These are phyloP conservation scores for Coemansia asiatica DNA, from an alignment of 192 early-diverging fungal genomes.

Conservation along the genomic window DNA sequence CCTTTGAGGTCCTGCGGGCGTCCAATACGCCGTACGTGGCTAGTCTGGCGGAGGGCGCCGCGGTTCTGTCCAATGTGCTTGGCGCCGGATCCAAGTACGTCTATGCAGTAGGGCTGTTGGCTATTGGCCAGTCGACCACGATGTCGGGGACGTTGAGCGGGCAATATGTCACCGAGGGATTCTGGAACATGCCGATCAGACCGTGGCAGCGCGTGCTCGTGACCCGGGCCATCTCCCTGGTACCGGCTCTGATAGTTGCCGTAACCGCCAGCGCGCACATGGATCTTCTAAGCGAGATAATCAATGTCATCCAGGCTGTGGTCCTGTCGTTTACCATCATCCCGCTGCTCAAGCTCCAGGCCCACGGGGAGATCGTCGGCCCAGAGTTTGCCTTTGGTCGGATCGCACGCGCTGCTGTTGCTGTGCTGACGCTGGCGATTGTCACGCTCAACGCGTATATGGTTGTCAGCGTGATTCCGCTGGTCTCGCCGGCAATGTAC, in stretches of 20 bases:
- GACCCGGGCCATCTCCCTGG: slow-evolving; percentile 62
- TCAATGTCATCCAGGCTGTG: slow-evolving; percentile 70
- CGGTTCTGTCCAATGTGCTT: slow-evolving; percentile 60
- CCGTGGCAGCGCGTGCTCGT: slow-evolving; percentile 70
- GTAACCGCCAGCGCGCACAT: slow-evolving; percentile 59
- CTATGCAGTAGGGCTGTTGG: slow-evolving; percentile 80
- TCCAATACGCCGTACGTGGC: slow-evolving; percentile 37
- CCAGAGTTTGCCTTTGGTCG: slow-evolving; percentile 49
- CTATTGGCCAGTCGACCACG: slow-evolving; percentile 81
- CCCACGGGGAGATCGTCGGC: slow-evolving; percentile 57
- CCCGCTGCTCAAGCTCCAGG: slow-evolving; percentile 65
- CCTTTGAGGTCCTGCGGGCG: slow-evolving; percentile 59
- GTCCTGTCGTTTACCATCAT: slow-evolving; percentile 67
- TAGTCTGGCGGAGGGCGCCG: slow-evolving; percentile 53
- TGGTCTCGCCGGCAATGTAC: slow-evolving; percentile 40
- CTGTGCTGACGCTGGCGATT: slow-evolving; percentile 34
- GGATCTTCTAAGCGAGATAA: slow-evolving; percentile 68
- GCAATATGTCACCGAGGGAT: slow-evolving; percentile 88
- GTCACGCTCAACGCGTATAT: slow-evolving; percentile 50
- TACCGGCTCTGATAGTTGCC: slow-evolving; percentile 66
- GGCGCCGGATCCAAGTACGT: slow-evolving; percentile 67
- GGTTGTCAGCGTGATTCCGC: slow-evolving; percentile 47
- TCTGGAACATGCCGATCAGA: slow-evolving; percentile 69
- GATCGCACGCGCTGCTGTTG: slow-evolving; percentile 12
- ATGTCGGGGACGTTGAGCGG: slow-evolving; percentile 91